Evolutionary conservation across 2,329 filamentous ascomycete genomes (phyloP).

Genomic region (Xylaria sp.): DNA sequence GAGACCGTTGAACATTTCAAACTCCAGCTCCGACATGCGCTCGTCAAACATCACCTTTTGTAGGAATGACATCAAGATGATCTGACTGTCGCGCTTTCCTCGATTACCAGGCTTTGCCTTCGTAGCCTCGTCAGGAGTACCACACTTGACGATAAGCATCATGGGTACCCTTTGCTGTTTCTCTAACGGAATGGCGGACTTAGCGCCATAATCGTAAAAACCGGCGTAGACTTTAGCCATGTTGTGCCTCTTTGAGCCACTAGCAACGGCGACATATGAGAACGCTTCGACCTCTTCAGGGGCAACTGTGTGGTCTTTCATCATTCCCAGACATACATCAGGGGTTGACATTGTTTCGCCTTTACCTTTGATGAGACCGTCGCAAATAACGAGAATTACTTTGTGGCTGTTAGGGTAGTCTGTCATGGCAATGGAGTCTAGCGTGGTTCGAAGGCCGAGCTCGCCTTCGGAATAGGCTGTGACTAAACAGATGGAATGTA

Average conservation of each 20-base stretch:
- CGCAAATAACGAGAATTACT: slow-evolving; percentile 92
- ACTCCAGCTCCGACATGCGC: slow-evolving; percentile 98
- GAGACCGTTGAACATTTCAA: slow-evolving; percentile 98
- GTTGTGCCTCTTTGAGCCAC: slow-evolving; percentile 96
- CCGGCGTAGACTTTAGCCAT: slow-evolving; percentile 99
- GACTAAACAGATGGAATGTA: slow-evolving; percentile 91
- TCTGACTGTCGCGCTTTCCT: slow-evolving; percentile 98
- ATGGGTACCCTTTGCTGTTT: slow-evolving; percentile 98
- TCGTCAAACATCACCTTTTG: slow-evolving; percentile 99
- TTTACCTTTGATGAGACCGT: slow-evolving; percentile 96
- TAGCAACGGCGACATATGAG: slow-evolving; percentile 96
- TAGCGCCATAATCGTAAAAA: slow-evolving; percentile 93
- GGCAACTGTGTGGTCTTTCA: slow-evolving; percentile 84
- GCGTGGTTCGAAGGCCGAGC: slow-evolving; percentile 87
- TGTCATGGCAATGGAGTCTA: slow-evolving; percentile 95
- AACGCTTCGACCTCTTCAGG: slow-evolving; percentile 85
- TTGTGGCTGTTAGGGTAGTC: slow-evolving; percentile 99
- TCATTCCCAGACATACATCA: slow-evolving; percentile 89
- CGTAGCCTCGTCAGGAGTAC: slow-evolving; percentile 82
- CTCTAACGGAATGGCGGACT: slow-evolving; percentile 78
- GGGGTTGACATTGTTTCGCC: slow-evolving; percentile 87
- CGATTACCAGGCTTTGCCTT: slow-evolving; percentile 93
- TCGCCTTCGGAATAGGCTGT: slow-evolving; percentile 97
- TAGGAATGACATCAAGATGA: slow-evolving; percentile 98
- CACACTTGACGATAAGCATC: slow-evolving; percentile 95